phyloP scores from a whole-genome alignment of 2,329 filamentous ascomycete species.

The Ophiocordyceps camponoti-floridani region DNA sequence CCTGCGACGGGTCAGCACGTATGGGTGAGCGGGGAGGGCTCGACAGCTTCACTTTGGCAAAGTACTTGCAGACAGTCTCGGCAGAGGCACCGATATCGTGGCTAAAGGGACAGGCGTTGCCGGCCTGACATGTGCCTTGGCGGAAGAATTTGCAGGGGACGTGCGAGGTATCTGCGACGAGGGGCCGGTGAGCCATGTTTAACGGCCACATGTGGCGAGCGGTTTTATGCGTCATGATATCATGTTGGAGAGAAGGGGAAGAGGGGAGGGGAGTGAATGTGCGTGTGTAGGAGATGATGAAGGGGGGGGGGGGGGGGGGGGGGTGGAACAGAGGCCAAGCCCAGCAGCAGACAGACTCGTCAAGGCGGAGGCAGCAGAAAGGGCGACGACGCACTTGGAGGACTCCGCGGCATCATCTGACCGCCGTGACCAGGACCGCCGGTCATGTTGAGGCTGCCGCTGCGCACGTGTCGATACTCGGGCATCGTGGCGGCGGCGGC shows the following conservation, averaged over 20 bases:
- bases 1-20: slow-evolving; percentile 29
- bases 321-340: too few relatives aligned
- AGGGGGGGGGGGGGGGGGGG: background rate
- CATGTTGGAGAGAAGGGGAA: too few relatives aligned
- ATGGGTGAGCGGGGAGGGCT: background rate
- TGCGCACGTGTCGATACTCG: slow-evolving; percentile 38
- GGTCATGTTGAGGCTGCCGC: slow-evolving; percentile 37
- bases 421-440: slow-evolving; percentile 9
- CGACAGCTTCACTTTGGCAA: slow-evolving; percentile 60
- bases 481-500: slow-evolving; percentile 17
- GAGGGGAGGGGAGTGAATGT: background rate
- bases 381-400: slow-evolving; percentile 35
- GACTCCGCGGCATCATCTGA: slow-evolving; percentile 31
- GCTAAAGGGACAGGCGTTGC: slow-evolving; percentile 87
- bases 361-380: too few relatives aligned
- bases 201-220: background rate
- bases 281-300: background rate
- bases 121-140: slow-evolving; percentile 89
- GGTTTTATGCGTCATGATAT: too few relatives aligned
- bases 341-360: too few relatives aligned
- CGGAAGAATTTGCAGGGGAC: slow-evolving; percentile 99
- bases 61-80: slow-evolving; percentile 95
- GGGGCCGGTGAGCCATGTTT: background rate
- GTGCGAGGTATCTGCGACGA: slow-evolving; percentile 64
- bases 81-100: slow-evolving; percentile 75